Evolutionary conservation across 169 alveolate genomes (phyloP), one percentile per base, ranked within the genome.

Genomic region (Plasmodium yoelii): DNA sequence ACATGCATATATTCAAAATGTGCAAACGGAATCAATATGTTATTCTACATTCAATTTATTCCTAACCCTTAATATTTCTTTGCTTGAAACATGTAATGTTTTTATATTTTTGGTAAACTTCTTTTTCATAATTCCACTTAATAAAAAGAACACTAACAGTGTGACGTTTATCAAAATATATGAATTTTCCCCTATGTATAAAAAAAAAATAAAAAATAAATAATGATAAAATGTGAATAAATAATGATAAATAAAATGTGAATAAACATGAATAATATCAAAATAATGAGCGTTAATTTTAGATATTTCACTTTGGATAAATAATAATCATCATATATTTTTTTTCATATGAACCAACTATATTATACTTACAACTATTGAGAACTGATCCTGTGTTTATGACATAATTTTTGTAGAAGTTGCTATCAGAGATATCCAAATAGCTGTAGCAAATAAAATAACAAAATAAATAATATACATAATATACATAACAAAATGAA

Each of bases 111-210:
- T 75, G 49, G 88, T 55, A 63, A 75, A 75, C 19, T 75, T 75
- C 34, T 75, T 75, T 39, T 75, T 75, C 88, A 75, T 75, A 34
- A 75, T 75, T 6, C 88, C 88, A 22, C 88, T 75, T 56, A 75
- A 28, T 24, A 75, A 64, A 49, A 75, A 75, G 26, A 75, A 75
- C 22, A 46, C 61, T 15, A 9, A 68, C 74, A 75, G 15, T 8
- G 74, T 68, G 46, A 47, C 9, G 56, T 75, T 75, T 22, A 75
- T 75, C 73, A 75, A 42, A 24, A 75, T 13, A 39, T 75, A 75
- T 15, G 88, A 60, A 28, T 75, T 75, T 61, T 75, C 88, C 88
- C 88, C 88, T 75, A 55, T 10, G 18, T 13, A 64, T 24, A 46
- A 49, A 49, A 59, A 5, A 34, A 59, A 39, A 51, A 1, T 7